Percentiles rank a stretch among this genome's conserved stretches.
phyloP scores from a whole-genome alignment of 176 grass and related monocot genomes.

The Aegilops longissima region DNA sequence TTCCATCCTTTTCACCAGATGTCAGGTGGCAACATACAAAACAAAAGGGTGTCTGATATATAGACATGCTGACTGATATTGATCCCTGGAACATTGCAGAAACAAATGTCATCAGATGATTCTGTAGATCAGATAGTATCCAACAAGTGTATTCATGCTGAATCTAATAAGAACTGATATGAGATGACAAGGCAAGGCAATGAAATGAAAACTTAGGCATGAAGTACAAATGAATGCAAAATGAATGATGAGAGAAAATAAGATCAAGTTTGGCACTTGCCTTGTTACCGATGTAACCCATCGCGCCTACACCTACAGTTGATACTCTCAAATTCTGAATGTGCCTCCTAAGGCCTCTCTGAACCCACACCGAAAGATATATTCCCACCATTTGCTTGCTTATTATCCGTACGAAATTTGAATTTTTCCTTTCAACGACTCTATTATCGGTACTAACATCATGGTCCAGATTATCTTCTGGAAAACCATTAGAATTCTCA shows the following conservation, averaged over 20 bases:
- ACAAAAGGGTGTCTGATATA: slow-evolving; percentile 85
- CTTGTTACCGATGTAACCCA: slow-evolving; percentile 98
- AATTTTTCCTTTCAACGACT: slow-evolving; percentile 41
- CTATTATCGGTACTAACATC: background rate
- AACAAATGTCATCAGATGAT: slow-evolving; percentile 12
- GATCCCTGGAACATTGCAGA: slow-evolving; percentile 66
- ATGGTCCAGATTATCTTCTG: slow-evolving; percentile 24
- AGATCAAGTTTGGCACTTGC: slow-evolving; percentile 36
- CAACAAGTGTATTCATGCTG: background rate
- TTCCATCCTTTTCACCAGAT: slow-evolving; percentile 80
- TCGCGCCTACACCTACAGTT: slow-evolving; percentile 79
- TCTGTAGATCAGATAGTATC: slow-evolving; percentile 5
- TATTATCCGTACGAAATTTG: slow-evolving; percentile 71
- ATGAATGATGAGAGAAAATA: background rate
- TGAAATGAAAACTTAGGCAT: background rate
- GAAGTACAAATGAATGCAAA: background rate
- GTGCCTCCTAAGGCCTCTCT: slow-evolving; percentile 64
- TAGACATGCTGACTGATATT: slow-evolving; percentile 95
- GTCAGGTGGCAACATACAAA: slow-evolving; percentile 89
- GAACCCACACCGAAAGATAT: slow-evolving; percentile 81
- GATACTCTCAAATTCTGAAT: slow-evolving; percentile 92
- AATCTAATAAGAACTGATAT: background rate
- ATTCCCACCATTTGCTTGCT: slow-evolving; percentile 97
- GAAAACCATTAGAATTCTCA: slow-evolving; percentile 26
- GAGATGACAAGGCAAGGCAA: background rate